Base-by-base conservation (phyloP, 202 grass and related monocot genomes). In the Schoenoplectus tabernaemontani region DNA sequence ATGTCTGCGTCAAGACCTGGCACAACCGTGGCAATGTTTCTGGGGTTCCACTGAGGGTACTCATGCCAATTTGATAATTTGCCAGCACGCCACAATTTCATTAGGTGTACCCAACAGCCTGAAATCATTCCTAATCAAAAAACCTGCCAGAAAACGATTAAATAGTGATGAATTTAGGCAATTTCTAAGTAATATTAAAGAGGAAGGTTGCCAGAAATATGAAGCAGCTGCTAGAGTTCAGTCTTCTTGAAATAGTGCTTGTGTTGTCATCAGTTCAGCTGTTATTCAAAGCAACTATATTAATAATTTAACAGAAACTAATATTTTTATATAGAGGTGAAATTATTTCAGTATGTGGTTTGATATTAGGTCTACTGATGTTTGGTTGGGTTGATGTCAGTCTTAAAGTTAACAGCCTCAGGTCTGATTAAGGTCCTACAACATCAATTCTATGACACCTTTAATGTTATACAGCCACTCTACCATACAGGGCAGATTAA, bases 211-310 rank as follows among this genome's bases (percentile, higher is more conserved):
- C 96, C 93, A 93, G 92, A 99, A 69, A 99, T 99, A 81, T 99
- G 90, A 69, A 99, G 85, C n/a, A 99, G 88, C 76, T 99, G 96
- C 81, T 99, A 92, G 59, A 99, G 62, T 86, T 99, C 96, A 98
- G 73, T 98, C 96, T 17, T 91, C 96, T 9, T 86, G 78, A 80
- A 95, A 91, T 36, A 98, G 83, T 13, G 96, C 78, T 61, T 90
- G 84, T 41, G 73, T 99, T 2, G 96, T 99, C 46, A 95, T 63
- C 77, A 99, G 7, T 70, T 99, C 96, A 81, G 96, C 96, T 99
- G 82, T 42, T 9, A 88, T 73, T 71, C 42, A 85, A n/a, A n/a
- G n/a, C 19, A 86, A 86, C 48, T 13, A 72, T 41, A 34, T 72
- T 43, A 82, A 12, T 28, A 57, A 57, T 38, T 23, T 28, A 36